Conservation (phyloP, 202 grass and related monocot species). For the Zizania palustris region DNA sequence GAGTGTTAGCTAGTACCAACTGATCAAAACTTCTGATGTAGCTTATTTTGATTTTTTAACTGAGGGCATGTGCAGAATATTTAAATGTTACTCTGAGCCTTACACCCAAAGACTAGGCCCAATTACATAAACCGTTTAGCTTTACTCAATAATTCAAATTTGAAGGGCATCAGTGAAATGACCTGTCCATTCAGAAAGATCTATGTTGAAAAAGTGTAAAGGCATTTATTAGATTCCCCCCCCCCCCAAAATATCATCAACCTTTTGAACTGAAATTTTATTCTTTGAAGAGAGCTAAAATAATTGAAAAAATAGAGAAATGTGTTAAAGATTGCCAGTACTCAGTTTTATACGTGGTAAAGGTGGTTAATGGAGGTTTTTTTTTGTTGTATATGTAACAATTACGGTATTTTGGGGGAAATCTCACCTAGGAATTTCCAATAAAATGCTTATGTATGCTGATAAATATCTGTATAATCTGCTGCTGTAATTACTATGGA, state of each 20-base stretch:
- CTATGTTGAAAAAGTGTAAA: neutral
- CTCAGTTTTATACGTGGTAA: neutral
- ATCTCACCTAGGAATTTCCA: neutral
- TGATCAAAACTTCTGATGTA: neutral
- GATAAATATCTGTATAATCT: slow-evolving; percentile 9
- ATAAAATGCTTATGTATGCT: neutral
- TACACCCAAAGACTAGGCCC: neutral
- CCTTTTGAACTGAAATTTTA: slow-evolving; percentile 1
- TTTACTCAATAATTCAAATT: neutral
- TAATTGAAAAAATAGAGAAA: slow-evolving; percentile 5
- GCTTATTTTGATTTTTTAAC: neutral
- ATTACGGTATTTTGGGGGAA: neutral
- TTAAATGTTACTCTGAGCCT: neutral
- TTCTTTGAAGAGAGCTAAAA: slow-evolving; percentile 13
- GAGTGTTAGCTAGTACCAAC: neutral
- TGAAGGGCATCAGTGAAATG: neutral
- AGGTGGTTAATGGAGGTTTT: neutral
- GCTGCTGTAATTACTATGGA: neutral
- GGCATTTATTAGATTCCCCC: neutral
- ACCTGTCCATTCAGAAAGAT: neutral
- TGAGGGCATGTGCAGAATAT: slow-evolving; percentile 27
- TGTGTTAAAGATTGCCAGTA: neutral
- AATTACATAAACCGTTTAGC: neutral
- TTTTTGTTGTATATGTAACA: neutral
- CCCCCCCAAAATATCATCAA: neutral